Evolutionary conservation across 495 filamentous ascomycete species (phyloP), one percentile per base, ranked within the genome.

Genomic region (Physcia stellaris): DNA sequence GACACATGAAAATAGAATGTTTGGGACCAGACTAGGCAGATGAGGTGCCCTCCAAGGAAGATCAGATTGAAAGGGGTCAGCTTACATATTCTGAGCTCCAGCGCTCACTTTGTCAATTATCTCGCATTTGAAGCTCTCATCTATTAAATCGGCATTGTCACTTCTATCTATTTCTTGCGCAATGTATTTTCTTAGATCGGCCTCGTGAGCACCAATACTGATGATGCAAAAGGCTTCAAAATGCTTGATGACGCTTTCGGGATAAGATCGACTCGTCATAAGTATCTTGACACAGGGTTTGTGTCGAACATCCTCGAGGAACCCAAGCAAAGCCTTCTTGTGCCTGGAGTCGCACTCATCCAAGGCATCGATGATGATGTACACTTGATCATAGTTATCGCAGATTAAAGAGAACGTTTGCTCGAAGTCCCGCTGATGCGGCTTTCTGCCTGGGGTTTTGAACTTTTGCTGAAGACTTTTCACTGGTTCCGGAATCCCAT

Each of bases 191-290:
- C 19, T 41, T 23, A 43, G 20, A 32, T 43, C 41, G 2, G 36
- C 17, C 38, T 38, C 41, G 21, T 23, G 15, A 16, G 41, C 41
- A 19, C 32, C 13, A 6, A 43, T 28, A 42, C 0, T 16, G 20
- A 42, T 27, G 24, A 35, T 17, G 10, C 31, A 32, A 16, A 9
- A 16, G n/a, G 21, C 16, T 4, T 18, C 16, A 0, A 43, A 24
- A 26, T 15, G 10, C 11, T 39, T 31, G 11, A 19, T 5, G 19
- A 43, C 32, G 15, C 32, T 35, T 22, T 43, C 35, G 6, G 32
- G 21, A 42, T 38, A 30, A 40, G 33, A 24, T 5, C 41, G 6
- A 17, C 27, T 39, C 7, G 41, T 42, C 18, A 42, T 17, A 3
- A 42, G 36, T 2, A 42, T 24, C 1, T 23, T 26, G 11, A 16